phyloP scores from a whole-genome alignment of 1,139 yeast species.

The Zygosaccharomyces pseudobailii region DNA sequence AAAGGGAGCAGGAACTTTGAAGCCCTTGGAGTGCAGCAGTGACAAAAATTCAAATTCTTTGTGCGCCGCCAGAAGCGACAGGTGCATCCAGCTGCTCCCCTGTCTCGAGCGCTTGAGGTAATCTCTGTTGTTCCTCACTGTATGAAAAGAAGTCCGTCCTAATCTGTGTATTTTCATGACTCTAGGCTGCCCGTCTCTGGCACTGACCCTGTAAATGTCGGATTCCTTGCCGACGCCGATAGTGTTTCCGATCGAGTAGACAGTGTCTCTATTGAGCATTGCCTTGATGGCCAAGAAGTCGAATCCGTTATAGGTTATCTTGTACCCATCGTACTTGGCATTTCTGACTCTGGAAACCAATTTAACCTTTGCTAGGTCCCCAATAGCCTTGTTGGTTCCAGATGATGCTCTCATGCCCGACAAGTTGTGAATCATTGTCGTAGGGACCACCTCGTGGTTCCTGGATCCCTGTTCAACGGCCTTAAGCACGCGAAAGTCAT shows the following conservation, averaged over 20 bases:
- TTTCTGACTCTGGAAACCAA: constrained; percentile 74
- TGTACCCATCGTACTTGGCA: constrained; percentile 87
- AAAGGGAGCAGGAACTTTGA: constrained; percentile 81
- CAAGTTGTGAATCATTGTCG: constrained; percentile 70
- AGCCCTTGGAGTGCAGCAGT: constrained; percentile 66
- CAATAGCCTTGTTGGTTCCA: constrained; percentile 72
- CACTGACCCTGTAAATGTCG: constrained; percentile 86
- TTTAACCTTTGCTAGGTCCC: constrained; percentile 82
- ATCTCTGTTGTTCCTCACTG: constrained; percentile 91
- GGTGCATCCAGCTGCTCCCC: constrained; percentile 79
- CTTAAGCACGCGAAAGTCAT: constrained; percentile 83
- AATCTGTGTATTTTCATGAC: constrained; percentile 87
- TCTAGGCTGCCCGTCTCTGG: constrained; percentile 55
- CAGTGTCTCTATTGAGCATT: constrained; percentile 64
- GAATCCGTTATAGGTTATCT: constrained; percentile 81
- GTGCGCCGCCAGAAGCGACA: constrained; percentile 84
- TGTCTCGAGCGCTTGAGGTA: constrained; percentile 60
- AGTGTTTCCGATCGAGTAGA: constrained; percentile 77
- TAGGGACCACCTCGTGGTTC: constrained; percentile 93
- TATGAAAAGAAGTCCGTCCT: constrained; percentile 88
- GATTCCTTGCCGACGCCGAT: constrained; percentile 98
- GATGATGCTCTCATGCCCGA: constrained; percentile 75
- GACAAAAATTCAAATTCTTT: constrained; percentile 89
- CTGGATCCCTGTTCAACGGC: constrained; percentile 90
- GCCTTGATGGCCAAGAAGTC: constrained; percentile 88